These are phyloP conservation scores for Epichloe elymi DNA, from an alignment of 2,329 filamentous ascomycete genomes.

Conservation along the genomic window DNA sequence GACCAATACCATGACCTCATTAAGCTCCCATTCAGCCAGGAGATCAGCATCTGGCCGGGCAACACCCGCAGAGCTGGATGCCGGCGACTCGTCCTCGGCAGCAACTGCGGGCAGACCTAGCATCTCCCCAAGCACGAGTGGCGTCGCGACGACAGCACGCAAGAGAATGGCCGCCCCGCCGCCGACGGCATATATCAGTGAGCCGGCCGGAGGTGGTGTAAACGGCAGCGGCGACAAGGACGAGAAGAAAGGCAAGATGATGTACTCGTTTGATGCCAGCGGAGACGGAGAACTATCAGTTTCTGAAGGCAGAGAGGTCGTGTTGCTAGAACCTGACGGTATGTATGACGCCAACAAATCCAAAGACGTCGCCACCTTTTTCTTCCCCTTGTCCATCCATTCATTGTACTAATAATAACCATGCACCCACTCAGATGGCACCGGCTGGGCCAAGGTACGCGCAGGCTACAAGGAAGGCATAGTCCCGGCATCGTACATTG, in stretches of 20 bases:
- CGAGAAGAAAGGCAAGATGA: slow-evolving; percentile 66
- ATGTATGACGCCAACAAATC: slow-evolving; percentile 11
- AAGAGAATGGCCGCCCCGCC: slow-evolving; percentile 79
- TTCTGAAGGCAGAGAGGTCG: slow-evolving; percentile 64
- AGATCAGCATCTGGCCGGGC: slow-evolving; percentile 38
- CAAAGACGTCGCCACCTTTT: not conserved
- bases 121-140: slow-evolving; percentile 15
- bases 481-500: slow-evolving; percentile 77
- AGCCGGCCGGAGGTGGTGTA: slow-evolving; percentile 40
- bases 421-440: slow-evolving; percentile 50
- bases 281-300: slow-evolving; percentile 74
- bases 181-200: slow-evolving; percentile 64
- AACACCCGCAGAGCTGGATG: slow-evolving; percentile 37
- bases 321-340: slow-evolving; percentile 79
- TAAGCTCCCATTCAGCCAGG: slow-evolving; percentile 72
- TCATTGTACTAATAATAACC: not conserved
- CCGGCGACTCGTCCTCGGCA: slow-evolving; percentile 13
- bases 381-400: not conserved
- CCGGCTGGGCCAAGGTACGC: slow-evolving; percentile 81
- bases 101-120: slow-evolving; percentile 13
- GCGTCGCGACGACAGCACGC: slow-evolving; percentile 22
- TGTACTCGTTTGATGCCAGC: slow-evolving; percentile 73
- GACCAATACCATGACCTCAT: slow-evolving; percentile 78
- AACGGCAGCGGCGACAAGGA: slow-evolving; percentile 27
- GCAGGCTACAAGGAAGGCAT: slow-evolving; percentile 65